Base-by-base conservation (phyloP, 2,329 filamentous ascomycete species). In the Penicillium sp. region DNA sequence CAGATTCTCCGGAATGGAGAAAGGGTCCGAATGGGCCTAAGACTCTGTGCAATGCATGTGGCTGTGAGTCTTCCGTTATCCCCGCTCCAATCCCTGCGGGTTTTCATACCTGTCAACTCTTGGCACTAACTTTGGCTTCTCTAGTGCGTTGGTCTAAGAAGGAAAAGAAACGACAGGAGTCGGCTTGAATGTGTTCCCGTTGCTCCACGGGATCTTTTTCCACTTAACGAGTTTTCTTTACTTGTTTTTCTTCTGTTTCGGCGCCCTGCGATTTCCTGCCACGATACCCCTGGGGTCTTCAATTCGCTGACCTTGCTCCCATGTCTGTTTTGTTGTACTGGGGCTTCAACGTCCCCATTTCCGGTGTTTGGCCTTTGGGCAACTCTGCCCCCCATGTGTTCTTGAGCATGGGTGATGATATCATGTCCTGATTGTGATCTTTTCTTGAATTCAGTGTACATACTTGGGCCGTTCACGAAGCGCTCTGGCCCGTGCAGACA, bases 1-100 rank as follows among this genome's bases (percentile, higher is more conserved):
- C 95, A 39, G 92, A 97, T 68, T 96, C 90, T 14, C 93, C 93
- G 0, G 93, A 97, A 77, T 97, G 93, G 93, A 83, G 93, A 58
- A 97, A 96, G 72, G 93, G 93, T 0, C 93, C 93, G 0, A 90
- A 85, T 58, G 93, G 93, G 2, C 92, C 92, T 1, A 97, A 97
- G 74, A 97, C 93, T 8, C 77, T 97, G 11, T 97, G 93, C 75
- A 97, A 97, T 76, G 93, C 93, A 7, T 97, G 93, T 70, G 93
- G 93, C 86, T 89, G 83, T 83, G 65, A 75, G 80, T 79, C 42
- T 31, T n/a, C 21, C 41, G 39, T 16, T 32, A 40, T 6, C 43
- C 43, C 24, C 16, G 34, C 24, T 21, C 34, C 16, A 48, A 48
- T 24, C 29, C 29, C 3, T 18, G 32, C 3, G 32, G 11, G 5